phyloP scores from a whole-genome alignment of 2,329 filamentous ascomycete genomes.

The Paecilomyces fulvus region DNA sequence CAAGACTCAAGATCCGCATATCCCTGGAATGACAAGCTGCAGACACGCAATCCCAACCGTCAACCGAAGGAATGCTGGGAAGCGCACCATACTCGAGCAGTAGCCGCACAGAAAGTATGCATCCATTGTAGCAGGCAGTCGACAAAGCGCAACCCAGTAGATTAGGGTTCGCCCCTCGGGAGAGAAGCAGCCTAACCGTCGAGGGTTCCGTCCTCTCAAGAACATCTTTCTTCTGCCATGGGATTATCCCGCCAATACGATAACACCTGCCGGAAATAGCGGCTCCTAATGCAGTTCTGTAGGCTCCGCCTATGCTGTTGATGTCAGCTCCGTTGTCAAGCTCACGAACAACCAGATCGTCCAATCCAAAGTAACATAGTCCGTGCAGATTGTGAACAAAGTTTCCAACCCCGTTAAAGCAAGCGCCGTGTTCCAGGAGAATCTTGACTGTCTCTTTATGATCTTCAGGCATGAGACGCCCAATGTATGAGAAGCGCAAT shows the following conservation, averaged over 20 bases:
- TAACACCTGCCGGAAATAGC: conserved; percentile 3
- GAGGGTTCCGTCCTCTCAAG: background rate
- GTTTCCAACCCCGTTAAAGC: conserved; percentile 1
- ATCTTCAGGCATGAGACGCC: background rate
- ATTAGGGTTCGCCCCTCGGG: conserved; percentile 2
- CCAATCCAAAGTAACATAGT: conserved; percentile 9
- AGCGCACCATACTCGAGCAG: background rate
- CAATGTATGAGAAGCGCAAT: background rate
- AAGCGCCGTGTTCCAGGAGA: conserved; percentile 1
- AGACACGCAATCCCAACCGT: background rate
- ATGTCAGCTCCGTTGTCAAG: conserved; percentile 9
- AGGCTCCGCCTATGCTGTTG: conserved; percentile 1
- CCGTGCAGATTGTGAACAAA: conserved; percentile 7
- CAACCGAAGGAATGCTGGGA: background rate
- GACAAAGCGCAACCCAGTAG: background rate
- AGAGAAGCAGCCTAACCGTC: background rate
- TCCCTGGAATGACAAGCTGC: background rate
- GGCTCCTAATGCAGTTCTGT: conserved; percentile 4
- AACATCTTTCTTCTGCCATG: background rate
- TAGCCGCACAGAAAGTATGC: background rate
- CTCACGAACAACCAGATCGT: conserved; percentile 12
- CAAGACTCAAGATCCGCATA: background rate
- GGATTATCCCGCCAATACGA: background rate
- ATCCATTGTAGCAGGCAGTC: background rate
- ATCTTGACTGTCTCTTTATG: background rate